Base-by-base conservation (phyloP, 169 alveolate genomes). In the Cyclospora cayetanensis region DNA sequence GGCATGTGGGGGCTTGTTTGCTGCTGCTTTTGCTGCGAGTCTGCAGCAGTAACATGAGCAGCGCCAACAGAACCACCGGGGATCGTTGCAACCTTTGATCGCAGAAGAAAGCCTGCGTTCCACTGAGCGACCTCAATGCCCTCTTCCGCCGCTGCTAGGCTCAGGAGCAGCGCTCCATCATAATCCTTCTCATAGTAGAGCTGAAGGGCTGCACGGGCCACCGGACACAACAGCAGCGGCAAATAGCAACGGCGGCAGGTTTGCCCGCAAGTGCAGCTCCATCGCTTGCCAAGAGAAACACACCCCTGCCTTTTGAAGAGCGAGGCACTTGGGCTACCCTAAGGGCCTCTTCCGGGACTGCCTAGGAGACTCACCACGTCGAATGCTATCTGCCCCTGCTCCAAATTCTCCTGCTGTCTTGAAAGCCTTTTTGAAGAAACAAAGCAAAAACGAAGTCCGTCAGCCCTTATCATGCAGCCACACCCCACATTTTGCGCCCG, bases 101-200 rank as follows among this genome's bases (percentile, higher is more conserved):
- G 83, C 83, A 70, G 83, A 20, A 86, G 55, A 46, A 86, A 86
- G 35, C 90, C 93, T 0, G 89, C 77, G 37, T 94, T 94, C 60
- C 87, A 79, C 77, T 94, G 96, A 27, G 95, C 96, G n/a, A 94
- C 85, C 53, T 93, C 95, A 74, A 72, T 86, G 41, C 96, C 96
- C 31, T 94, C 95, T 65, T 94, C 94, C 27, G 95, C 93, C 2
- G 96, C 96, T 60, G 93, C 63, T 31, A 92, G 92, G 68, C 66
- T 93, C 34, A 93, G 91, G 72, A 88, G 86, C 65, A 94, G 77
- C 46, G 96, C 91, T 29, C 93, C 93, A 37, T 91, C 46, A 39
- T 72, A 90, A 31, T 94, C 94, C 31, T 88, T 87, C 20, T 91
- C 93, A 11, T 93, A 66, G 90, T 93, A 93, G 80, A 82, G 82